Conservation (phyloP, 2,329 filamentous ascomycete species). For the Fusarium abutilonis region DNA sequence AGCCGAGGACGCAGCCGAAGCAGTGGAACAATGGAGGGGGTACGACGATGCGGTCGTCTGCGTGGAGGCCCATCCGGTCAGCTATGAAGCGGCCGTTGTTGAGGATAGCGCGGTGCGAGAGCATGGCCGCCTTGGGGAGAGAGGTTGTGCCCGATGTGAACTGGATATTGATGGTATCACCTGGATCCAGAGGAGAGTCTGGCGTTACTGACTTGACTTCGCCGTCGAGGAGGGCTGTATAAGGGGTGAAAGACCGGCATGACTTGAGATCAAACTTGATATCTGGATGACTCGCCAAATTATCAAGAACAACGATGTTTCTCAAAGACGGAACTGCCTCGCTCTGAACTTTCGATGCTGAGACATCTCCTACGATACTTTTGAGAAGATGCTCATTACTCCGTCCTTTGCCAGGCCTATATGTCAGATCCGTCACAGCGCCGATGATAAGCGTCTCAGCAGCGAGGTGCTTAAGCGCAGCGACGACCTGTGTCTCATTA, state of each 20-base stretch:
- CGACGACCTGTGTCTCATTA: slow-evolving; percentile 78
- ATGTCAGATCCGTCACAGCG: slow-evolving; percentile 86
- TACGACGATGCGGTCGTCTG: slow-evolving; percentile 80
- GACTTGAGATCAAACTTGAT: slow-evolving; percentile 57
- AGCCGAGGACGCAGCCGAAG: slow-evolving; percentile 91
- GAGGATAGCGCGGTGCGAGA: slow-evolving; percentile 85
- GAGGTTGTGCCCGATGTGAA: slow-evolving; percentile 97
- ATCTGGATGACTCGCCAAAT: slow-evolving; percentile 64
- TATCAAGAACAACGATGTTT: slow-evolving; percentile 81
- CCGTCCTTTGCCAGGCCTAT: slow-evolving; percentile 64
- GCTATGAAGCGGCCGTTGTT: slow-evolving; percentile 93
- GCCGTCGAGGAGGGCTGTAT: slow-evolving; percentile 53
- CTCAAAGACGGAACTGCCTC: slow-evolving; percentile 73
- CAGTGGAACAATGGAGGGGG: slow-evolving; percentile 90
- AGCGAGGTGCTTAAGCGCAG: slow-evolving; percentile 80
- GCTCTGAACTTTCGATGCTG: slow-evolving; percentile 47
- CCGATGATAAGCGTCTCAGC: slow-evolving; percentile 81
- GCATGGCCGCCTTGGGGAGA: slow-evolving; percentile 88
- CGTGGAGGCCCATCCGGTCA: slow-evolving; percentile 80
- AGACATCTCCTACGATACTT: slow-evolving; percentile 57
- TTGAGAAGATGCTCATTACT: slow-evolving; percentile 62
- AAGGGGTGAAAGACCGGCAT: slow-evolving; percentile 57
- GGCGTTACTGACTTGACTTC: slow-evolving; percentile 53
- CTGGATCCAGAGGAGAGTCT: slow-evolving; percentile 59
- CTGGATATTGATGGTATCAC: slow-evolving; percentile 91